Base-by-base conservation (phyloP, 73 alveolate genomes). In the Blepharisma japonicum region DNA sequence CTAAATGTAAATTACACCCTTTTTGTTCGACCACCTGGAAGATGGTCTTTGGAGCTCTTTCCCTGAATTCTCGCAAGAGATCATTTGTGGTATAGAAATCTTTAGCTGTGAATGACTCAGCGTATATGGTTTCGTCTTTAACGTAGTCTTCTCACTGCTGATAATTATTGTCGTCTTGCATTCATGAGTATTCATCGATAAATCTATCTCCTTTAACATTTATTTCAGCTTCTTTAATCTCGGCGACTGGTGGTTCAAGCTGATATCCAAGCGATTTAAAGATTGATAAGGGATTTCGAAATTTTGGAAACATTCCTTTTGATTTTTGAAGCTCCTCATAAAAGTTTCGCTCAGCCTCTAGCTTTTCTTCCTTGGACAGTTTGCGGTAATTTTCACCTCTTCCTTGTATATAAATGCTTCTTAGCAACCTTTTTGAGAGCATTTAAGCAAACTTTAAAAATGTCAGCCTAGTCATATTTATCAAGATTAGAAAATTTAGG, bases 1-100 rank as follows among this genome's bases (percentile, higher is more conserved):
- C 74, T 61, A 61, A 20, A n/a, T 61, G 23, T 20, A 9, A 9
- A 8, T 61, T 61, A 61, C 74, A 61, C 74, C 74, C 74, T 61
- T n/a, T 11, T 25, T 61, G 14, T 25, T 61, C 74, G 50, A 61
- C 50, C 18, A 61, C 74, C 46, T 61, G 74, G 23, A 39, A 14
- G 14, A 14, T 61, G 39, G 38, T 8, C 23, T 61, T 39, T 18
- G 74, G 74, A 25, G 23, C 50, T 20, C 74, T n/a, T 20, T 14
- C 38, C 50, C 23, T 61, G 2, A 61, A 39, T 5, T 61, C 74
- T 61, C 23, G 0, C 18, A 20, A 0, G 18, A 61, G 46, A 2
- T 61, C 74, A 14, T 61, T 61, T n/a, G 4, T 25, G 14, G 23
- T 8, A 14, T 9, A 8, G 47, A n/a, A 61, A 2, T 20, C 14